Evolutionary conservation across 306 rosid genomes (phyloP).

Genomic region (Lathyrus tuberosus): DNA sequence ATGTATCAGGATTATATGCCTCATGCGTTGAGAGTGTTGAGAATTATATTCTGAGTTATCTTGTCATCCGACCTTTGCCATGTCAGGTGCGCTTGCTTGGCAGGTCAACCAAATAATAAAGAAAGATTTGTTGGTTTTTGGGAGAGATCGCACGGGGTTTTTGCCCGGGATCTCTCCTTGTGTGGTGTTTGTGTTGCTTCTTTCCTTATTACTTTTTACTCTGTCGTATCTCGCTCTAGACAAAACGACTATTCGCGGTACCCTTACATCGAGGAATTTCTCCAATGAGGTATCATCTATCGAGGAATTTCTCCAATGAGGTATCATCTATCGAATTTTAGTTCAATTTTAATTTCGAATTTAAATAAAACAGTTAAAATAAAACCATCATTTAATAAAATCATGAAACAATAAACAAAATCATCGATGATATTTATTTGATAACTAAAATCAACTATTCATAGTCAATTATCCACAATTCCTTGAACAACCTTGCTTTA

Average conservation of each 20-base stretch:
- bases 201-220: neutral
- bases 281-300: neutral
- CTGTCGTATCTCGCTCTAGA: too few relatives aligned
- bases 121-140: conserved; percentile 49
- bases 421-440: too few relatives aligned
- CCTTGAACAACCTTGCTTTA: too few relatives aligned
- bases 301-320: neutral
- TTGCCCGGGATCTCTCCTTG: conserved; percentile 73
- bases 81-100: conserved; percentile 99
- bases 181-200: conserved; percentile 54
- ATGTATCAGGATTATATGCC: conserved; percentile 43
- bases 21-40: conserved; percentile 11
- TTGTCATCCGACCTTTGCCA: conserved; percentile 99
- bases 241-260: neutral
- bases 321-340: too few relatives aligned
- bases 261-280: neutral
- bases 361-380: too few relatives aligned
- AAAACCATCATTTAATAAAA: too few relatives aligned
- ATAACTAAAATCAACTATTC: too few relatives aligned
- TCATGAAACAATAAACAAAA: too few relatives aligned
- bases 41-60: conserved; percentile 41
- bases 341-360: too few relatives aligned
- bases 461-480: too few relatives aligned
- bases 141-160: conserved; percentile 76
- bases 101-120: conserved; percentile 70